A percentile compares a stretch with the other conserved stretches of the same genome.
These are phyloP conservation scores for Stachybotrys chlorohalonatus DNA, from an alignment of 2,329 filamentous ascomycete species.

Conservation along the genomic window DNA sequence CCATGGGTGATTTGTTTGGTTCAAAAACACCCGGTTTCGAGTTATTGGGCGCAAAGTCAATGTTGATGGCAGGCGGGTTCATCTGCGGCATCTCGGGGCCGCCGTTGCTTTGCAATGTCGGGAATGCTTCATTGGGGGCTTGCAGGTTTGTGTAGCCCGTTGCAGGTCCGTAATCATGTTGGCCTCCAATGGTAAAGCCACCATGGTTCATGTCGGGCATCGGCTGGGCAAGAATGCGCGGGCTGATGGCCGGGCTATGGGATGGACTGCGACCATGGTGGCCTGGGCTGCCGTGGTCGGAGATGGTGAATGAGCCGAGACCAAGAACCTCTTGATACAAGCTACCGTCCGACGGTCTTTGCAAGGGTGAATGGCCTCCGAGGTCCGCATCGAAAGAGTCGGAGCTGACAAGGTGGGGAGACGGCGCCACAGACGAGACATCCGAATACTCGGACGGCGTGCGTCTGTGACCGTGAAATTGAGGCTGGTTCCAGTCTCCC, in stretches of 20 bases:
- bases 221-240: constrained; percentile 48
- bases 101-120: constrained; percentile 32
- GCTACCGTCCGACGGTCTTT: constrained; percentile 61
- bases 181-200: constrained; percentile 28
- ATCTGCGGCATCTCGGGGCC: constrained; percentile 62
- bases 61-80: constrained; percentile 90
- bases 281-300: constrained; percentile 57
- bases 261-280: constrained; percentile 72
- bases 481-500: constrained; percentile 42
- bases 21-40: constrained; percentile 19
- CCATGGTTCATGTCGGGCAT: constrained; percentile 41
- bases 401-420: constrained; percentile 68
- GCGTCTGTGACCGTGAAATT: constrained; percentile 75
- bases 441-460: constrained; percentile 89
- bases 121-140: constrained; percentile 38
- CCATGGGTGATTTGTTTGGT: constrained; percentile 53
- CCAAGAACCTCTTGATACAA: constrained; percentile 72
- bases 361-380: constrained; percentile 68
- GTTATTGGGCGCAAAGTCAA: constrained; percentile 72
- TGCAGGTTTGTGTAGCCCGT: constrained; percentile 27
- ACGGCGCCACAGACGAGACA: constrained; percentile 75
- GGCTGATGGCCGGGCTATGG: constrained; percentile 60
- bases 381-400: constrained; percentile 72
- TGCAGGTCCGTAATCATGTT: constrained; percentile 25
- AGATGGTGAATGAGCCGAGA: constrained; percentile 73